A percentile compares a stretch with the other conserved stretches of the same genome.
These are phyloP conservation scores for Tillandsia leiboldiana DNA, from an alignment of 176 grass and related monocot genomes.

Conservation along the genomic window DNA sequence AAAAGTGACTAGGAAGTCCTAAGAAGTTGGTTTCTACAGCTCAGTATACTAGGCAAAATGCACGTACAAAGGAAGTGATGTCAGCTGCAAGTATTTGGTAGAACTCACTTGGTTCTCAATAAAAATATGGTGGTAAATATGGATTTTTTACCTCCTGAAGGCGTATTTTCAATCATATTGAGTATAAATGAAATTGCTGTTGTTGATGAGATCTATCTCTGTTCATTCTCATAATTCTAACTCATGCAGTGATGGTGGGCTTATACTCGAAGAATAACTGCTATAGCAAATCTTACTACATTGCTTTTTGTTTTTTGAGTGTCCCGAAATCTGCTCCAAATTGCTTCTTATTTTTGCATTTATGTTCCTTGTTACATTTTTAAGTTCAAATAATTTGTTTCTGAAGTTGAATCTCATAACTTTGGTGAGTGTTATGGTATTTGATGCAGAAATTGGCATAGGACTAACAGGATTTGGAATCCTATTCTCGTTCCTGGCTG, in stretches of 20 bases:
- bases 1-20: not conserved
- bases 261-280: not conserved
- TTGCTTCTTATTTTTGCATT: not conserved
- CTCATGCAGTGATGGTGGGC: too few relatives aligned
- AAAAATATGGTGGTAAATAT: too few relatives aligned
- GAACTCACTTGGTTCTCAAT: not conserved
- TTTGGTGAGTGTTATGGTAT: not conserved
- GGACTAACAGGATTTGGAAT: conserved; percentile 87
- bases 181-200: too few relatives aligned
- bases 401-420: not conserved
- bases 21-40: not conserved
- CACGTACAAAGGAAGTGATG: not conserved
- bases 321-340: not conserved
- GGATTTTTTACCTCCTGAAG: too few relatives aligned
- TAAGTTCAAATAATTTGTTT: not conserved
- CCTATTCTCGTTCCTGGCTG: conserved; percentile 77
- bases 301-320: not conserved
- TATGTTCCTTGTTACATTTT: not conserved
- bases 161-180: too few relatives aligned
- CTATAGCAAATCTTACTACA: not conserved
- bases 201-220: too few relatives aligned
- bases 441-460: conserved; percentile 74
- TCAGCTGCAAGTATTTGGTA: not conserved
- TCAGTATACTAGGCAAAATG: not conserved
- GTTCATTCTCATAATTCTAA: too few relatives aligned